Conservation (phyloP, 2,329 filamentous ascomycete species). For the Drechslerella stenobrocha region DNA sequence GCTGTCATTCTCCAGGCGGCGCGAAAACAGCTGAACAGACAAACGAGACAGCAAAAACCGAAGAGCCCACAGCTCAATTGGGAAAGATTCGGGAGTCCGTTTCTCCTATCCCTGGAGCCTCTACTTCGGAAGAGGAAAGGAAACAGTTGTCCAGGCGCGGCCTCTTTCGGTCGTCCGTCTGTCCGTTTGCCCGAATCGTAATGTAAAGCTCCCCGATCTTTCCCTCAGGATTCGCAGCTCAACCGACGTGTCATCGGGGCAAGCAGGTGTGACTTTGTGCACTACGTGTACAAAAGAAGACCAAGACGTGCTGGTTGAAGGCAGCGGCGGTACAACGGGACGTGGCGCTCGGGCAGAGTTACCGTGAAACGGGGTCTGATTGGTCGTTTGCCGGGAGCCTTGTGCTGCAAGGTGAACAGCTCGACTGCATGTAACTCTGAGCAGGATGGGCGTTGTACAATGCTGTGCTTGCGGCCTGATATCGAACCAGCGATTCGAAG, state of each 20-base stretch:
- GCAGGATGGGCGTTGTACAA: constrained; percentile 10
- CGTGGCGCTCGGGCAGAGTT: constrained; percentile 48
- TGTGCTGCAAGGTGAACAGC: constrained; percentile 38
- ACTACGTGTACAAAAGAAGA: constrained; percentile 47
- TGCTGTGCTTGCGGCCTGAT: constrained; percentile 22
- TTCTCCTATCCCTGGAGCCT: constrained; percentile 20
- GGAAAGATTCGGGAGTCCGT: constrained; percentile 24
- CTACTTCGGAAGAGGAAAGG: constrained; percentile 24
- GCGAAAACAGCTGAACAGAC: constrained; percentile 33
- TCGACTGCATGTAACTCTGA: constrained; percentile 10
- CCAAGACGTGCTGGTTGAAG: constrained; percentile 33
- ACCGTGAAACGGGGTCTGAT: constrained; percentile 47
- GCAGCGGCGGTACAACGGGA: constrained; percentile 47
- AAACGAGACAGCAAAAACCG: constrained; percentile 23
- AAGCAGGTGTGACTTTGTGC: constrained; percentile 27
- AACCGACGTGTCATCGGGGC: constrained; percentile 49
- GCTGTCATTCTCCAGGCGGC: constrained; percentile 44
- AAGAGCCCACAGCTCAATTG: constrained; percentile 26
- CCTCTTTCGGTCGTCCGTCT: constrained; percentile 19
- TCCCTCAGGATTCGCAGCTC: constrained; percentile 11
- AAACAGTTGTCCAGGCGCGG: constrained; percentile 14
- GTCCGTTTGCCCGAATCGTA: constrained; percentile 6
- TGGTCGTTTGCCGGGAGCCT: constrained; percentile 19
- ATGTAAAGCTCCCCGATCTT: background rate
- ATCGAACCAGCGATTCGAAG: constrained; percentile 22